Evolutionary conservation across 768 basidiomycete genomes (phyloP).

Genomic region (Lactarius indigo): DNA sequence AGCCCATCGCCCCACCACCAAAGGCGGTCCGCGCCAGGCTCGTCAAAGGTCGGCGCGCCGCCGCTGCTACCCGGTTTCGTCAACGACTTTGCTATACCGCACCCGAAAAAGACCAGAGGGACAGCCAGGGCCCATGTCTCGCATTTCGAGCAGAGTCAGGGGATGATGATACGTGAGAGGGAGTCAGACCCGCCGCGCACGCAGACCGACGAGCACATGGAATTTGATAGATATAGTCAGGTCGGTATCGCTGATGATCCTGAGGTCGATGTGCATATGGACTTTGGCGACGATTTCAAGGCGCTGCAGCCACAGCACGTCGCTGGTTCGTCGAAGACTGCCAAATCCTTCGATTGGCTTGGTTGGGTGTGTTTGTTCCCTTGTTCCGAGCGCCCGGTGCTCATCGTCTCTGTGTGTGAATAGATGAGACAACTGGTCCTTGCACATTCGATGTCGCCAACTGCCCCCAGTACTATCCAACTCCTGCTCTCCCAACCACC

Average conservation of each 20-base stretch:
- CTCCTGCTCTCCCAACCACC: constrained; percentile 18
- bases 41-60: constrained; percentile 2
- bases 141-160: constrained; percentile 14
- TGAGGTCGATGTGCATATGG: constrained; percentile 1
- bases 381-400: neutral
- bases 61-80: constrained; percentile 21
- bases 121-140: constrained; percentile 1
- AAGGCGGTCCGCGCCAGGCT: neutral
- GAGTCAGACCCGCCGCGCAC: neutral
- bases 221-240: constrained; percentile 6
- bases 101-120: constrained; percentile 11
- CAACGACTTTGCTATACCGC: constrained; percentile 15
- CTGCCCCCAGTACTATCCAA: constrained; percentile 19
- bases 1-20: constrained; percentile 1
- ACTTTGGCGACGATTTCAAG: constrained; percentile 3
- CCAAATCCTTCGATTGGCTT: constrained; percentile 19
- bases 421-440: constrained; percentile 25
- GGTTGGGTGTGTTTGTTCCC: constrained; percentile 12
- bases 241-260: neutral
- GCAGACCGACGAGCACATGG: constrained; percentile 11
- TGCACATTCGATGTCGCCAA: constrained; percentile 14
- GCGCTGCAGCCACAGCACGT: neutral
- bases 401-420: neutral
- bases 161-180: constrained; percentile 8
- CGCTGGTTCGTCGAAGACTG: neutral